Evolutionary conservation across 257 asterid genomes (phyloP).

Genomic region (Thymus quinquecostatus): DNA sequence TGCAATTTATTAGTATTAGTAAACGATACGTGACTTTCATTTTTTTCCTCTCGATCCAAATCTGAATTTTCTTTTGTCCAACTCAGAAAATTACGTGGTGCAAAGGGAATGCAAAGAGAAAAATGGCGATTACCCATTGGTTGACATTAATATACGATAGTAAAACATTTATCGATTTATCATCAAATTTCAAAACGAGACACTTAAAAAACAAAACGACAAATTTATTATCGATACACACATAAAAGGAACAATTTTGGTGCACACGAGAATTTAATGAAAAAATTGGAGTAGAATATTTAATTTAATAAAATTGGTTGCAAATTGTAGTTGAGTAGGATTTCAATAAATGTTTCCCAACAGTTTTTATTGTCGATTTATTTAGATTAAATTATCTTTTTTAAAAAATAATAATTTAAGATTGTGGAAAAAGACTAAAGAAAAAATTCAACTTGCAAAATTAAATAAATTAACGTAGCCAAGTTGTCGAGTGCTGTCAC

Average conservation of each 20-base stretch:
- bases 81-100: slow-evolving; percentile 36
- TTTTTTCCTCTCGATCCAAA: slow-evolving; percentile 1
- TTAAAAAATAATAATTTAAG: background rate
- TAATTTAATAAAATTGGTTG: background rate
- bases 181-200: slow-evolving; percentile 5
- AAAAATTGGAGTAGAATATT: background rate
- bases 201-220: background rate
- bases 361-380: slow-evolving; percentile 27
- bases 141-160: slow-evolving; percentile 4
- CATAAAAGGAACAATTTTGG: background rate
- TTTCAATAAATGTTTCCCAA: slow-evolving; percentile 24
- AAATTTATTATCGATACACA: background rate
- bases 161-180: too few relatives aligned
- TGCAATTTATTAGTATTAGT: background rate
- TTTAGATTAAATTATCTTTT: background rate
- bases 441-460: slow-evolving; percentile 25
- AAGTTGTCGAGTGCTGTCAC: slow-evolving; percentile 42
- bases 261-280: background rate
- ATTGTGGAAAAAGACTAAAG: background rate
- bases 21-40: background rate
- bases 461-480: slow-evolving; percentile 27
- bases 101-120: slow-evolving; percentile 34
- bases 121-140: slow-evolving; percentile 45
- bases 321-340: slow-evolving; percentile 26
- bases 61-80: too few relatives aligned